phyloP scores from a whole-genome alignment of 306 rosid species.

The Vigna mungo region DNA sequence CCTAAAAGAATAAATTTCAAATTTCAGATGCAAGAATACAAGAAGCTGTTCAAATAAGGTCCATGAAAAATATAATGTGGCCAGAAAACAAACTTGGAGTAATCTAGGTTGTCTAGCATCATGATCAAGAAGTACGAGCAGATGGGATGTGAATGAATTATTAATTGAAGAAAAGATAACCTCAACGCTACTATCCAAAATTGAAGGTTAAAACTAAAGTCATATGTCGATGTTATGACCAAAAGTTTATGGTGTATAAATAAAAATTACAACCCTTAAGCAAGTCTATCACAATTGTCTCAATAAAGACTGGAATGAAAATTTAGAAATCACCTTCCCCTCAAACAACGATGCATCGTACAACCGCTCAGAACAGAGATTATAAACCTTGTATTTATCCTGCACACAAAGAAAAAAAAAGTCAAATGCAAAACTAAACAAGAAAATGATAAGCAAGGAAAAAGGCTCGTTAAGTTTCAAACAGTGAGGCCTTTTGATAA shows the following conservation, averaged over 20 bases:
- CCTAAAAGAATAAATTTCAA: constrained; percentile 60
- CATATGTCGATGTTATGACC: background rate
- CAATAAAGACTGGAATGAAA: constrained; percentile 24
- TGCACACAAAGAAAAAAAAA: constrained; percentile 51
- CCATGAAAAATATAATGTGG: constrained; percentile 23
- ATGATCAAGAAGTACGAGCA: constrained; percentile 20
- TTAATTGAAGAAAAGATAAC: constrained; percentile 33
- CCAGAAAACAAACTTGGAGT: constrained; percentile 12
- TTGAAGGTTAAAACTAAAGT: constrained; percentile 26
- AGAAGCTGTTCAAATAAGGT: constrained; percentile 30
- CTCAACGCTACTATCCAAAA: constrained; percentile 1
- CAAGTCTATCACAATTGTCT: constrained; percentile 26
- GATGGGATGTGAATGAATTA: constrained; percentile 25
- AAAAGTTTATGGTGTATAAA: background rate
- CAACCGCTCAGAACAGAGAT: constrained; percentile 97
- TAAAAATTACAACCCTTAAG: constrained; percentile 21
- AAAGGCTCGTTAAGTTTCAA: constrained; percentile 17
- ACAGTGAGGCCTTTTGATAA: constrained; percentile 9
- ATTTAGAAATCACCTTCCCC: constrained; percentile 82
- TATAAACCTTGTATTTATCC: constrained; percentile 96
- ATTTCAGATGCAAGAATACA: constrained; percentile 39
- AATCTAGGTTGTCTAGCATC: constrained; percentile 22
- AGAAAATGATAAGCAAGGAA: constrained; percentile 21
- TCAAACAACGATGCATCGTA: constrained; percentile 95
- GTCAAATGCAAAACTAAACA: constrained; percentile 42